phyloP scores from a whole-genome alignment of 345 rosid genomes.

The Orychophragmus violaceus region DNA sequence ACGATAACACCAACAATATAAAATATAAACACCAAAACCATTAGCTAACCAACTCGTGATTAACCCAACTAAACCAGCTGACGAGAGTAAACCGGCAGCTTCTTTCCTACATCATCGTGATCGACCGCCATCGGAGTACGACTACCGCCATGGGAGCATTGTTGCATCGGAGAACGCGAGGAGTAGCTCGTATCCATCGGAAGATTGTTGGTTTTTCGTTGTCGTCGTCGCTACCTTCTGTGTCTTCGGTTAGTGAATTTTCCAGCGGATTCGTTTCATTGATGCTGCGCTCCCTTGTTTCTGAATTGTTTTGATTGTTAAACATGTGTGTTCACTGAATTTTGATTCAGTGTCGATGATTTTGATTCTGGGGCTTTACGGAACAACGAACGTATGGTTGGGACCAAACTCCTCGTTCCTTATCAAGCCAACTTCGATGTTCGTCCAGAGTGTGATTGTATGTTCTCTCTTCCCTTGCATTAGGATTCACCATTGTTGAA shows the following conservation, averaged over 20 bases:
- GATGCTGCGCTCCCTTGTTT: background rate
- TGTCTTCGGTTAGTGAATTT: slow-evolving; percentile 56
- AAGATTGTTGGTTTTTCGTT: slow-evolving; percentile 84
- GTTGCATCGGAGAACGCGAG: slow-evolving; percentile 33
- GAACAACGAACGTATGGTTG: slow-evolving; percentile 48
- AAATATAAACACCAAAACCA: no score
- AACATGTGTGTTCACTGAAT: no score
- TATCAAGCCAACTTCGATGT: slow-evolving; percentile 59
- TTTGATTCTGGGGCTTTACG: slow-evolving; percentile 81
- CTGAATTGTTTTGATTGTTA: background rate
- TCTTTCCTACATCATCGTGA: no score
- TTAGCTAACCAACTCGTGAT: no score
- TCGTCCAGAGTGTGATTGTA: slow-evolving; percentile 79
- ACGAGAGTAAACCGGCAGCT: no score
- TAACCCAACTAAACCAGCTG: no score
- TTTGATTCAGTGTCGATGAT: slow-evolving; percentile 68
- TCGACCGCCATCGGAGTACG: slow-evolving; percentile 37
- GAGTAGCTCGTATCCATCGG: slow-evolving; percentile 29
- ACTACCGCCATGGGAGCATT: slow-evolving; percentile 41
- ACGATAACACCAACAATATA: no score
- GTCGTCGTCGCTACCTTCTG: slow-evolving; percentile 83
- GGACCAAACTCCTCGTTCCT: slow-evolving; percentile 75
- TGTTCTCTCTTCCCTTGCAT: background rate
- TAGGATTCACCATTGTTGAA: background rate
- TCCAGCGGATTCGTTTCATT: background rate